Evolutionary conservation across 441 rosid genomes (phyloP), one percentile per base, ranked within the genome.

Genomic region (Pelargonium cotyledonis): DNA sequence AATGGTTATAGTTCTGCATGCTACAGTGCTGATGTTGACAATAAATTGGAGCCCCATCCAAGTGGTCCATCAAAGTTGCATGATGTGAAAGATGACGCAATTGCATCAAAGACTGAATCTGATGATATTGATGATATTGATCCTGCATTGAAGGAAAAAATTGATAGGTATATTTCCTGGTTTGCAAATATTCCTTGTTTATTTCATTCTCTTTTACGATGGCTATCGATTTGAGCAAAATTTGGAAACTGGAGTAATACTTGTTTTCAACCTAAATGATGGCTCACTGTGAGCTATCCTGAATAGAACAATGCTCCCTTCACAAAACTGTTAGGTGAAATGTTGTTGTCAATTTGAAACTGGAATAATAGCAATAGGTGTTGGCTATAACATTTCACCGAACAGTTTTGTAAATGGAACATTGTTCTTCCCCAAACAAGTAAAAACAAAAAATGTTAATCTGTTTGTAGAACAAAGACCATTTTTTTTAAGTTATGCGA

Each of bases 121-220:
- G 95, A 87, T 68, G 95, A 92, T 76, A 85, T 72, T 72, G 88
- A 85, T 70, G 98, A 86, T 79, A 81, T 93, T 74, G 98, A 93
- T 80, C 98, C 97, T 41, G 96, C 86, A 77, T 69, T 89, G 75
- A 88, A 77, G 75, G 97, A 88, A 79, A 76, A 89, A 83, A 74
- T 93, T 72, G 98, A 93, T 72, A 85, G 96, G 98, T 92, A 73
- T 78, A 35, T 62, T 29, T 63, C 58, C 68, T 41, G 70, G 41
- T 69, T 67, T 41, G 38, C 8, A 6, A 44, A 35, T 43, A 19
- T 65, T 49, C 35, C 47, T 53, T 57, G 62, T 57, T 40, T 40
- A 40, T 40, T 8, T 40, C 7, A 40, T 40, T 40, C 43, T 40
- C 10, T 40, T 57, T 57, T 21, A 8, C 19, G 62, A 10, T 21